phyloP scores from a whole-genome alignment of 768 basidiomycete genomes.

The Amanita muscaria region DNA sequence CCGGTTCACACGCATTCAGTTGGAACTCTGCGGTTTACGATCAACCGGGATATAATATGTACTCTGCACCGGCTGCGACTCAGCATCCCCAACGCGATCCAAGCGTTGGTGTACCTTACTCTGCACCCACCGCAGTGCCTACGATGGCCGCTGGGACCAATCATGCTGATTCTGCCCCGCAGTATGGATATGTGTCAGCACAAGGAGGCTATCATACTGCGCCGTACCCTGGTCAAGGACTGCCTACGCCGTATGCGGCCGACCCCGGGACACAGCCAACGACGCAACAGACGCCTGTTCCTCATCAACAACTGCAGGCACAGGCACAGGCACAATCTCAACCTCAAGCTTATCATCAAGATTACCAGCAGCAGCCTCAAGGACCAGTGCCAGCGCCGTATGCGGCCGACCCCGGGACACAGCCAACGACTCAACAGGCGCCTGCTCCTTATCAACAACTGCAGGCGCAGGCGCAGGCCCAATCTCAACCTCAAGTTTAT shows the following conservation, averaged over 20 bases:
- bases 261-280: too few relatives aligned
- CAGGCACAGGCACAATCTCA: background rate
- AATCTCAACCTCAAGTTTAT: background rate
- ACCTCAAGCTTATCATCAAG: background rate
- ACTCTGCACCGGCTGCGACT: constrained; percentile 23
- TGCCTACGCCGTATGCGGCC: too few relatives aligned
- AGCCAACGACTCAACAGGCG: too few relatives aligned
- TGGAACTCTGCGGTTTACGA: constrained; percentile 43
- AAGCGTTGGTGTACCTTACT: too few relatives aligned
- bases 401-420: too few relatives aligned
- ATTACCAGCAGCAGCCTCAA: background rate
- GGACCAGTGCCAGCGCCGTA: too few relatives aligned
- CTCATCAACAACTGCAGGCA: constrained; percentile 12
- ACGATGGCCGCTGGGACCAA: too few relatives aligned
- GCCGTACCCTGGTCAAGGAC: too few relatives aligned
- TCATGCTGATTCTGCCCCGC: too few relatives aligned
- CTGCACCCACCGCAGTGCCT: too few relatives aligned
- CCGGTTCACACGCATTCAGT: constrained; percentile 31
- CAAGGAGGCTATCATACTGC: too few relatives aligned
- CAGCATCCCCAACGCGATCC: background rate
- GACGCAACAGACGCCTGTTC: background rate
- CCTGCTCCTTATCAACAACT: constrained; percentile 10
- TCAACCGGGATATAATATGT: constrained; percentile 31
- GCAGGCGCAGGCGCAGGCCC: constrained; percentile 6
- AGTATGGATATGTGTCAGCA: too few relatives aligned